Percentiles rank a stretch among this genome's conserved stretches.
These are phyloP conservation scores for Echites panduratus DNA, from an alignment of 257 asterid species.

Conservation along the genomic window DNA sequence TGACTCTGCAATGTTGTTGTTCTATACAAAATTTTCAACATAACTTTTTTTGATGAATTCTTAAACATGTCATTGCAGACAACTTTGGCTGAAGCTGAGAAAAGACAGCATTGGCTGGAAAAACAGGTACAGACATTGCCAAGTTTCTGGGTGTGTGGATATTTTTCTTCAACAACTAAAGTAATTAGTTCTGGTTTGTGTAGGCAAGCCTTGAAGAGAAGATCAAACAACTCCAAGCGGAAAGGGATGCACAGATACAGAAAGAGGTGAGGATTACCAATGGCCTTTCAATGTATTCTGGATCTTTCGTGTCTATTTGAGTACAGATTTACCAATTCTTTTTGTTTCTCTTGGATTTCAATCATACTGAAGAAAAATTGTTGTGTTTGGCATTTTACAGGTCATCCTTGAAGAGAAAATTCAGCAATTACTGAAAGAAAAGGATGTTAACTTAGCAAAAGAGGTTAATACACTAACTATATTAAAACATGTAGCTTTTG, in stretches of 20 bases:
- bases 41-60: not conserved
- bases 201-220: conserved; percentile 43
- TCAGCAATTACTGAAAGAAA: conserved; percentile 42
- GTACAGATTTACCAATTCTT: not conserved
- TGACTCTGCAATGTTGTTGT: not conserved
- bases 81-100: conserved; percentile 32
- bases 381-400: conserved; percentile 30
- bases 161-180: conserved; percentile 16
- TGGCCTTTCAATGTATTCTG: not conserved
- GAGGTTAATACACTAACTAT: conserved; percentile 36
- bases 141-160: conserved; percentile 5
- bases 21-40: not conserved
- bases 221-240: conserved; percentile 36
- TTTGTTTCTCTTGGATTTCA: not conserved
- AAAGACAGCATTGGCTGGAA: conserved; percentile 31
- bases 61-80: conserved; percentile 20
- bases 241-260: conserved; percentile 37
- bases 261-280: conserved; percentile 35
- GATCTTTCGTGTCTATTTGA: conserved; percentile 9
- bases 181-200: conserved; percentile 21
- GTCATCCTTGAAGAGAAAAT: conserved; percentile 40
- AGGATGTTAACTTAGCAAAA: conserved; percentile 35
- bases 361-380: conserved; percentile 9
- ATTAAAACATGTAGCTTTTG: not conserved
- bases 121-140: conserved; percentile 36